Conservation (phyloP, 2,329 filamentous ascomycete genomes). For the Ceratocystis alfenasii region DNA sequence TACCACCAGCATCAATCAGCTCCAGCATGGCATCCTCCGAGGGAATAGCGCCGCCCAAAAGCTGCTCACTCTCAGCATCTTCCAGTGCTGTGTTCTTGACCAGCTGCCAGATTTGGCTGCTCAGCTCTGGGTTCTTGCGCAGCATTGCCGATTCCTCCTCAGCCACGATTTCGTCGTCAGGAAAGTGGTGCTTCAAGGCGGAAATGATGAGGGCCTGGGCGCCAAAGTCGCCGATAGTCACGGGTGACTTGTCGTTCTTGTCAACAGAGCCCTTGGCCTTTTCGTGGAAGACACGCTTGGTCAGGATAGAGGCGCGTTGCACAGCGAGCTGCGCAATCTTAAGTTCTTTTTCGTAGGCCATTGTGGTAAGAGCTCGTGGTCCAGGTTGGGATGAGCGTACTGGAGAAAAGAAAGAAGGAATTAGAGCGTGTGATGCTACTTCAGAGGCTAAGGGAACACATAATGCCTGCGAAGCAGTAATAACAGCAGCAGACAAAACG, state of each 20-base stretch:
- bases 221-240: slow-evolving; percentile 96
- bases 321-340: slow-evolving; percentile 77
- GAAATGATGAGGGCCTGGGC: slow-evolving; percentile 93
- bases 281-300: slow-evolving; percentile 51
- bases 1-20: slow-evolving; percentile 56
- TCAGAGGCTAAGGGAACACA: not conserved
- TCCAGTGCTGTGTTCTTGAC: slow-evolving; percentile 55
- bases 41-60: slow-evolving; percentile 56
- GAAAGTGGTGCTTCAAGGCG: slow-evolving; percentile 81
- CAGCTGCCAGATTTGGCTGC: slow-evolving; percentile 64
- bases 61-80: slow-evolving; percentile 45
- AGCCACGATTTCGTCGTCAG: slow-evolving; percentile 78
- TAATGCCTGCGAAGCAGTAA: not conserved
- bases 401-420: slow-evolving; percentile 7
- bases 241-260: slow-evolving; percentile 91
- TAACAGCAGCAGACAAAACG: slow-evolving; percentile 10
- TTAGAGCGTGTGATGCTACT: slow-evolving; percentile 10
- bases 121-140: slow-evolving; percentile 55
- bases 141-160: slow-evolving; percentile 85
- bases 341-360: slow-evolving; percentile 51
- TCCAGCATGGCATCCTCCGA: slow-evolving; percentile 55
- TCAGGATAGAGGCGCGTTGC: slow-evolving; percentile 55
- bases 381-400: not conserved
- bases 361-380: slow-evolving; percentile 28
- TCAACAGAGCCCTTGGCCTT: slow-evolving; percentile 80